phyloP scores from a whole-genome alignment of 352 stramenopile genomes.

The Globisporangium radiosum region DNA sequence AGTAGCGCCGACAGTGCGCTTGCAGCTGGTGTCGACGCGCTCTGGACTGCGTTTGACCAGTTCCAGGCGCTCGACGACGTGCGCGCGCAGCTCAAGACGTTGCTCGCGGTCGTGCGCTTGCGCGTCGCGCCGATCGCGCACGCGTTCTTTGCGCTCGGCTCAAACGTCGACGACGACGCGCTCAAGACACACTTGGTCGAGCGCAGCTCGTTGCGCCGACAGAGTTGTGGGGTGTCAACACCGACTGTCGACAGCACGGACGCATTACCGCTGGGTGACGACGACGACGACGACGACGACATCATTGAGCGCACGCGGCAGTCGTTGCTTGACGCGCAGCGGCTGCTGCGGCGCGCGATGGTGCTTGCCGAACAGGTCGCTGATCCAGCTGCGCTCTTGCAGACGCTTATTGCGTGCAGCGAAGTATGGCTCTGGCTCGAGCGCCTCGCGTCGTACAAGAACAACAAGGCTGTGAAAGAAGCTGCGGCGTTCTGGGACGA shows the following conservation, averaged over 20 bases:
- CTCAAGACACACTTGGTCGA: slow-evolving; percentile 22
- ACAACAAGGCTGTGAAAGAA: slow-evolving; percentile 68
- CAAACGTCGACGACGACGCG: slow-evolving; percentile 56
- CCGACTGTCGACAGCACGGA: neutral
- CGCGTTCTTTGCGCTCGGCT: slow-evolving; percentile 69
- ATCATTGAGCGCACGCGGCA: slow-evolving; percentile 59
- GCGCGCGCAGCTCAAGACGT: slow-evolving; percentile 66
- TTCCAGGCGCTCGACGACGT: slow-evolving; percentile 67
- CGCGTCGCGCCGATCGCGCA: slow-evolving; percentile 57
- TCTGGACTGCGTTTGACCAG: slow-evolving; percentile 62
- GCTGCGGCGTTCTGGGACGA: slow-evolving; percentile 76
- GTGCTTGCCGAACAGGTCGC: slow-evolving; percentile 62
- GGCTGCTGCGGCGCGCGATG: slow-evolving; percentile 56
- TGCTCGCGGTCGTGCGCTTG: slow-evolving; percentile 65
- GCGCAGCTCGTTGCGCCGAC: neutral
- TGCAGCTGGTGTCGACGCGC: slow-evolving; percentile 46
- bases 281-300: slow-evolving; percentile 34
- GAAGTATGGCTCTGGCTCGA: slow-evolving; percentile 81
- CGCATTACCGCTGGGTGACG: slow-evolving; percentile 9
- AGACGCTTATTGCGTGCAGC: slow-evolving; percentile 49
- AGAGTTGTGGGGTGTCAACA: neutral
- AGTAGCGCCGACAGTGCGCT: slow-evolving; percentile 36
- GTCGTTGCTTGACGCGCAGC: slow-evolving; percentile 53
- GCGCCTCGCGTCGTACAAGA: slow-evolving; percentile 70
- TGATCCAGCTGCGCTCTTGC: slow-evolving; percentile 47